Evolutionary conservation across 164 flowering plant genomes (phyloP), one percentile per base, ranked within the genome.

Genomic region (Amborella trichopoda): DNA sequence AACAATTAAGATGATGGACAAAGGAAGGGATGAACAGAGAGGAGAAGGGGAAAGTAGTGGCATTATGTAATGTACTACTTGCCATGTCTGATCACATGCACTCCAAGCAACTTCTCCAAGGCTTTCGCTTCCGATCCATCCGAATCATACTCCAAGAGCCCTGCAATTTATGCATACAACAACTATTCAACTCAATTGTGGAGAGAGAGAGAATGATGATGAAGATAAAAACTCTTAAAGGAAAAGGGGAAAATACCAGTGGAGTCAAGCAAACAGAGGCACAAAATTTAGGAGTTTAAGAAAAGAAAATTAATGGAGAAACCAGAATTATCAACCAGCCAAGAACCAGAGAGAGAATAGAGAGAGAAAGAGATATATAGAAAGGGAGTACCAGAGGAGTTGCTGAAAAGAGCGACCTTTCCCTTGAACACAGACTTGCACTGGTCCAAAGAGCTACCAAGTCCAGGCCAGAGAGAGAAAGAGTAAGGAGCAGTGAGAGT

Each of bases 401-500:
- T 90, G 50, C 97, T 85, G 51, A 85, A 83, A 8, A 85, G 68
- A 3, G 78, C 84, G 13, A 85, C 55, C 52, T 83, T 73, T 32
- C 60, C 61, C 10, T 28, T 21, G 43, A 90, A 90, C 21, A 72
- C 77, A 2, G 81, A 65, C 65, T 76, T 90, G 52, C 94, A 89
- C 11, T 27, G 60, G 13, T 77, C 72, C 18, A 88, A 33, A 0
- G 94, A 73, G 12, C 68, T 30, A 3, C 4, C 36, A 30, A 85
- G 71, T 23, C 83, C 75, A 1, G 61, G 65, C 78, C 86, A 82
- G 2, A 78, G 28, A 4, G 70, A 38, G 49, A 77, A 58, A 48
- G 77, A 66, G 48, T 85, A 90, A 66, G 97, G 95, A 6, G 67
- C 69, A 17, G 98, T 86, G 18, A 90, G 51, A 1, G 98, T 90